These are phyloP conservation scores for Malus sylvestris DNA, from an alignment of 306 rosid species.

Conservation along the genomic window DNA sequence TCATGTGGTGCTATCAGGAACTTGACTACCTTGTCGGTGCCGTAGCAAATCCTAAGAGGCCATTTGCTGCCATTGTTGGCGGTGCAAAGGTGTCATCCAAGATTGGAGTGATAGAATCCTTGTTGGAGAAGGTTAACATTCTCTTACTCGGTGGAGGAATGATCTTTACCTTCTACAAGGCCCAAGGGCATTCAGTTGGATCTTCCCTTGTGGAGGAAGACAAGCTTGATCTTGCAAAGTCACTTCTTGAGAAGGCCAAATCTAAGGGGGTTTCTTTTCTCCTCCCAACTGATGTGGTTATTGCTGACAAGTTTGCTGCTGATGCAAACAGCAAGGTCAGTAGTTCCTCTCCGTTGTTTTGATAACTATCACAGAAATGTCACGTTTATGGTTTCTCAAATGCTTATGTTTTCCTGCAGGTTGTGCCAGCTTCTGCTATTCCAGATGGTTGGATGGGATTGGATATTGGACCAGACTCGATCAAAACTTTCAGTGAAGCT, in stretches of 20 bases:
- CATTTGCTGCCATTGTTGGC: constrained; percentile 93
- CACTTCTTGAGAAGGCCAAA: constrained; percentile 79
- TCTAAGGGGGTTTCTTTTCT: constrained; percentile 72
- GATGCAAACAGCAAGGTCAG: constrained; percentile 86
- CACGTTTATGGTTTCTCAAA: not conserved
- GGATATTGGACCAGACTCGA: constrained; percentile 91
- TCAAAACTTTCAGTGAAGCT: constrained; percentile 60
- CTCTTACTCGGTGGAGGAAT: constrained; percentile 90
- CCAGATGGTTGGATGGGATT: constrained; percentile 99
- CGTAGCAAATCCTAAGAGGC: constrained; percentile 80
- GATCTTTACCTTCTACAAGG: constrained; percentile 93
- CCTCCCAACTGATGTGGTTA: constrained; percentile 85
- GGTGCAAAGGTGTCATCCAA: constrained; percentile 91
- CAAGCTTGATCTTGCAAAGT: constrained; percentile 65
- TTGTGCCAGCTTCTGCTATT: constrained; percentile 70
- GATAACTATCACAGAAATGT: not conserved
- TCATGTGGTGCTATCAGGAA: constrained; percentile 47
- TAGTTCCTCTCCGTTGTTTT: not conserved
- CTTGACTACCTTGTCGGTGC: constrained; percentile 94
- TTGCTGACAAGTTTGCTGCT: constrained; percentile 84
- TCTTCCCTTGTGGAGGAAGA: constrained; percentile 91
- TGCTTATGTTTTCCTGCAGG: constrained; percentile 32
- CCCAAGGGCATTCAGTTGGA: constrained; percentile 79
- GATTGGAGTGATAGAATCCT: constrained; percentile 89
- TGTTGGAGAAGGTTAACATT: constrained; percentile 69